A percentile compares a stretch with the other conserved stretches of the same genome.
Evolutionary conservation across 495 filamentous ascomycete species (phyloP).

Genomic region (Beverwykella pulmonaria): DNA sequence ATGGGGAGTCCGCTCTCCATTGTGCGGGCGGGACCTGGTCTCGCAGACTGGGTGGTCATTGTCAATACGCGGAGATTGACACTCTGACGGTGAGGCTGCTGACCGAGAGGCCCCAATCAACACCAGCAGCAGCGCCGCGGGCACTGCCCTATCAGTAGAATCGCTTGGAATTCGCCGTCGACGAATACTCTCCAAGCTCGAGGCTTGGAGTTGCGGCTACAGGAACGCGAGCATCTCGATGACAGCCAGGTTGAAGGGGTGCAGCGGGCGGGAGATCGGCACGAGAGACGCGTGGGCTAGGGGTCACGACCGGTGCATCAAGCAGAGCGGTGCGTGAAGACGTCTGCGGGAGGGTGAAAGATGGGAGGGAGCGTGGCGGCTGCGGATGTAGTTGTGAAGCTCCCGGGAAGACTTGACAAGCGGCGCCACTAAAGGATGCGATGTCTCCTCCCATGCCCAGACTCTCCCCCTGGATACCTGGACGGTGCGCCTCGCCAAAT

Average conservation of each 20-base stretch:
- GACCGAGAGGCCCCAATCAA: constrained; percentile 18
- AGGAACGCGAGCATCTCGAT: constrained; percentile 32
- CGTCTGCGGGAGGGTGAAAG: neutral
- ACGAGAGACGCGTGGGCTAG: neutral
- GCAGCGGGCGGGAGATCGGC: constrained; percentile 10
- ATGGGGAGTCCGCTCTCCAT: constrained; percentile 39
- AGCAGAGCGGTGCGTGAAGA: constrained; percentile 11
- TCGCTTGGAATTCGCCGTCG: constrained; percentile 11
- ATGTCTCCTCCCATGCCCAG: constrained; percentile 32
- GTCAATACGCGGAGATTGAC: constrained; percentile 12
- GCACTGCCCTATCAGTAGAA: neutral
- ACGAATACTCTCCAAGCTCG: constrained; percentile 36
- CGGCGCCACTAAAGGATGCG: constrained; percentile 33
- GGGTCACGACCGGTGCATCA: constrained; percentile 18
- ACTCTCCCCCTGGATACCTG: constrained; percentile 26
- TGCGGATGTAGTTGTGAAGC: constrained; percentile 21
- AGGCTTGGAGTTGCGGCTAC: constrained; percentile 39
- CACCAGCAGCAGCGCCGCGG: neutral
- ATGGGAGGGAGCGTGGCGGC: neutral
- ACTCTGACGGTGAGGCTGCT: constrained; percentile 4
- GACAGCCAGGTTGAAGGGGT: constrained; percentile 19
- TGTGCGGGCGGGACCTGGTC: constrained; percentile 24
- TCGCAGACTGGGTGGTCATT: constrained; percentile 32
- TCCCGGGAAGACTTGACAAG: constrained; percentile 20
- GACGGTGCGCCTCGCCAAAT: constrained; percentile 26